phyloP scores from a whole-genome alignment of 2,329 filamentous ascomycete genomes.

The Colletotrichum liaoningense region DNA sequence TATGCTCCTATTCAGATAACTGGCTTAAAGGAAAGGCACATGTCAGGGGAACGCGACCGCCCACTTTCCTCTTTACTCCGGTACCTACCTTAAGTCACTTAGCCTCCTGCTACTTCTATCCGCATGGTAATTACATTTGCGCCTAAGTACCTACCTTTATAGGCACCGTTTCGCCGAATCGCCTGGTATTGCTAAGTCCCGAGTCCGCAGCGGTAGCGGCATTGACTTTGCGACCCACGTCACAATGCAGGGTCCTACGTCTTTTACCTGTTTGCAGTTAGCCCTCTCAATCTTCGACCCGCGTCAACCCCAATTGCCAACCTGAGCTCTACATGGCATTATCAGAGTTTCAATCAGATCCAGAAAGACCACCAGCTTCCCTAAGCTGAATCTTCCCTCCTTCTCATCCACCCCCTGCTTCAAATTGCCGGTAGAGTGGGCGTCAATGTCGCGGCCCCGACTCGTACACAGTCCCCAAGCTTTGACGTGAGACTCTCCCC shows the following conservation, averaged over 20 bases:
- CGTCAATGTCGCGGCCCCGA: background rate
- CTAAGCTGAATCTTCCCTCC: background rate
- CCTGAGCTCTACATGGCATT: background rate
- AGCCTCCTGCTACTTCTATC: background rate
- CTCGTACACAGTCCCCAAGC: constrained; percentile 5
- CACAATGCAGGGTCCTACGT: constrained; percentile 18
- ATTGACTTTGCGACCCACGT: constrained; percentile 10
- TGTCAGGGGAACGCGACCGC: background rate
- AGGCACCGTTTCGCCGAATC: background rate
- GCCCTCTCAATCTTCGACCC: background rate
- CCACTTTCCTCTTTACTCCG: constrained; percentile 4
- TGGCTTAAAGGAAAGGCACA: too few species aligned
- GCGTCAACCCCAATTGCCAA: background rate
- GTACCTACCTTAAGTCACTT: background rate
- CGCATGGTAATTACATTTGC: background rate
- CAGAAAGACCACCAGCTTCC: background rate
- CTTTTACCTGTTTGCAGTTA: constrained; percentile 16
- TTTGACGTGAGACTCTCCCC: constrained; percentile 1
- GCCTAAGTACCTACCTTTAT: background rate
- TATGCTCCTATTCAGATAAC: background rate
- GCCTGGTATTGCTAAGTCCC: background rate
- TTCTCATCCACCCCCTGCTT: background rate
- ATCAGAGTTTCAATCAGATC: background rate
- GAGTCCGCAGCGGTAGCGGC: background rate
- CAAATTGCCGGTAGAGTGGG: background rate